A percentile compares a stretch with the other conserved stretches of the same genome.
phyloP scores from a whole-genome alignment of 345 rosid genomes.

The Sonneratia caseolaris region DNA sequence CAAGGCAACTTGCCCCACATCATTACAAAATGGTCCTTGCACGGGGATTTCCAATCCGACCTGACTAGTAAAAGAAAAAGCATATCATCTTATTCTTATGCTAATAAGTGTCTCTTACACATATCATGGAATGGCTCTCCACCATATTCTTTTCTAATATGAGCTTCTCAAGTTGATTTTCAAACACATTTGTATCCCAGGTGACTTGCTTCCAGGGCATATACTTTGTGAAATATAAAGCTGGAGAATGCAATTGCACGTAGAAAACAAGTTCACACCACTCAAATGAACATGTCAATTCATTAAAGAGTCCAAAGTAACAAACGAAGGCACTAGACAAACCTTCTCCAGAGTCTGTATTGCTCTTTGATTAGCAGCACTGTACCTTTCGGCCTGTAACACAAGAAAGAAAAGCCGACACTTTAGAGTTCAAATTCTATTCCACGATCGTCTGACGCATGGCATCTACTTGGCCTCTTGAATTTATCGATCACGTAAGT shows the following conservation, averaged over 20 bases:
- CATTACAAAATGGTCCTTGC: neutral
- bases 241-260: too few relatives aligned
- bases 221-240: too few relatives aligned
- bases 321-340: neutral
- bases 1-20: neutral
- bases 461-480: neutral
- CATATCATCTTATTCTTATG: too few relatives aligned
- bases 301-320: neutral
- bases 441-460: neutral
- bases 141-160: neutral
- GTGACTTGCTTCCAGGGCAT: neutral
- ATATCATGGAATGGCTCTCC: neutral
- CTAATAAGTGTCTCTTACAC: neutral
- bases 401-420: neutral
- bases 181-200: neutral
- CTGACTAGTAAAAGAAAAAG: too few relatives aligned
- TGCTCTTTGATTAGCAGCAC: slow-evolving; percentile 59
- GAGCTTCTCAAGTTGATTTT: neutral
- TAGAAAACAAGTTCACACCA: neutral
- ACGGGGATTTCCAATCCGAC: too few relatives aligned
- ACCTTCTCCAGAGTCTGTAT: slow-evolving; percentile 74
- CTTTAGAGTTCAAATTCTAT: neutral
- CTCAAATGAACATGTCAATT: neutral
- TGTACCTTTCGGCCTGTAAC: slow-evolving; percentile 53
- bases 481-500: neutral